These are phyloP conservation scores for Talaromyces stipitatus DNA, from an alignment of 495 filamentous ascomycete genomes.

Conservation along the genomic window DNA sequence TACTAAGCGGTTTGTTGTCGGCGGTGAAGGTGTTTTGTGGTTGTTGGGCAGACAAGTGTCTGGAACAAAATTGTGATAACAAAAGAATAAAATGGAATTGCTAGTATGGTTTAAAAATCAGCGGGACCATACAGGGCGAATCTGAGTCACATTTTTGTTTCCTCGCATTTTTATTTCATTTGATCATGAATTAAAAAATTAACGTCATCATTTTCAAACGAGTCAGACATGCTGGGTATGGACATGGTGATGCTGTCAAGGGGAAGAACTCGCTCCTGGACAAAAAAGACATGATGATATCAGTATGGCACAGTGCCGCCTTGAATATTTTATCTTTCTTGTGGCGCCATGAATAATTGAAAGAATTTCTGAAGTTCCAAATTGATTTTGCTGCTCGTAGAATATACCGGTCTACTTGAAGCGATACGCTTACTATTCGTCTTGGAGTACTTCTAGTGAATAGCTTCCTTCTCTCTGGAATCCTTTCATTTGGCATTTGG, in stretches of 20 bases:
- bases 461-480: background rate
- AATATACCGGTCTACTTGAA: conserved; percentile 6
- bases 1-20: conserved; percentile 51
- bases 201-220: conserved; percentile 16
- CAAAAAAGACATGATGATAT: conserved; percentile 31
- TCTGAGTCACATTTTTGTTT: background rate
- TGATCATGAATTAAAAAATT: conserved; percentile 18
- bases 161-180: conserved; percentile 21
- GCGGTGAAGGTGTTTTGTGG: conserved; percentile 25
- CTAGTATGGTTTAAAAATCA: conserved; percentile 4
- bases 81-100: background rate
- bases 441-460: background rate
- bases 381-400: conserved; percentile 26
- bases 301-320: conserved; percentile 27
- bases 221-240: conserved; percentile 28
- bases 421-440: background rate
- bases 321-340: conserved; percentile 37
- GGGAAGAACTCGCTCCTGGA: conserved; percentile 32
- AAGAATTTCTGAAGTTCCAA: conserved; percentile 18
- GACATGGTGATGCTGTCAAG: conserved; percentile 20
- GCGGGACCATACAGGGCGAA: background rate
- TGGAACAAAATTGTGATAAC: conserved; percentile 35
- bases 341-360: conserved; percentile 40
- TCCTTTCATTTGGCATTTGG: background rate
- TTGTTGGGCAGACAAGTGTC: conserved; percentile 30